Evolutionary conservation across 2,329 filamentous ascomycete species (phyloP), one percentile per base, ranked within the genome.

Genomic region (Akanthomyces lecanii): DNA sequence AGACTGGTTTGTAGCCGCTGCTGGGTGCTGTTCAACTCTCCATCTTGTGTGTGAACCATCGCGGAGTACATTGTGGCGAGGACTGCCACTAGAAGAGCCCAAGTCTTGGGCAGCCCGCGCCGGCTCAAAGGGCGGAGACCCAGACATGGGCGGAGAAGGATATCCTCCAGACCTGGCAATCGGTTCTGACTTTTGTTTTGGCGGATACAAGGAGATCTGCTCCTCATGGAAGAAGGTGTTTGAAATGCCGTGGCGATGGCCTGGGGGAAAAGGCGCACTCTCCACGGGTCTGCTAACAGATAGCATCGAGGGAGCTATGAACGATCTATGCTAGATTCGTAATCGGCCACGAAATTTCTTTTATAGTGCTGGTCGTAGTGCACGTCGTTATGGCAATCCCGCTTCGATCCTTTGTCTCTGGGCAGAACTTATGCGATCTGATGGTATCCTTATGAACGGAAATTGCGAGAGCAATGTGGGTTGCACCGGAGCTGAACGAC

Each of bases 131-230:
- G 81, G 81, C 71, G 86, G 85, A 79, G 86, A 88, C 74, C 85
- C 85, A 81, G 87, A 89, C 87, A 89, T 89, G 82, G 87, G 87
- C 79, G 87, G 86, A 81, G 87, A 89, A 74, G 86, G 86, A 78
- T 89, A 89, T 74, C 82, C 84, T 80, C 79, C 79, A 72, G 78
- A 78, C 71, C 79, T 81, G 78, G 80, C 79, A 80, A 79, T 81
- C 78, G 79, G 77, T 77, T 82, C 79, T 79, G 67, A 67, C 67
- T 70, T 70, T 70, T 71, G 77, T 77, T 81, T 82, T 81, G 75
- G 78, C 79, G 78, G 79, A 77, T 77, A 84, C 69, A 71, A 69
- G 48, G 66, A 67, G 67, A 71, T 62, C 54, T 72, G 67, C 75
- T 82, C 77, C 75, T 86, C 82, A 70, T 84, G 79, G 75, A 78